These are phyloP conservation scores for Penicillium lagena DNA, from an alignment of 495 filamentous ascomycete genomes.

Conservation along the genomic window DNA sequence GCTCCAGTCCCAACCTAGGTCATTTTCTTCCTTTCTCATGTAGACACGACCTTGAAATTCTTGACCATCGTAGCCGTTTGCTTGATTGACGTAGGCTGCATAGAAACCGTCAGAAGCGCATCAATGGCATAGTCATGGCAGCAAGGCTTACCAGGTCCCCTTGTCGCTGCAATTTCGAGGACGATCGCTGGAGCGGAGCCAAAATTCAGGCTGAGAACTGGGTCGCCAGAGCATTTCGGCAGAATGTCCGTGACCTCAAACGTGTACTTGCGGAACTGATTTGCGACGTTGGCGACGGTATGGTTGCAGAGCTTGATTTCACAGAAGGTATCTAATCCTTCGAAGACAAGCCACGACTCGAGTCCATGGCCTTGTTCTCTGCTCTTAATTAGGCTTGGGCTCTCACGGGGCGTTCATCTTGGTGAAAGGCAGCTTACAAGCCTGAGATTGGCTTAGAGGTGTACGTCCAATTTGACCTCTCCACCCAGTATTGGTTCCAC, in stretches of 20 bases:
- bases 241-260: constrained; percentile 56
- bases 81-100: constrained; percentile 37
- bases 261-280: constrained; percentile 65
- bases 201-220: constrained; percentile 47
- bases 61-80: constrained; percentile 33
- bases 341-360: constrained; percentile 57
- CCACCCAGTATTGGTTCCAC: constrained; percentile 56
- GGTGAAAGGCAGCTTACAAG: constrained; percentile 24
- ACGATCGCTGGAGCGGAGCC: constrained; percentile 51
- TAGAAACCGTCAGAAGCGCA: constrained; percentile 1
- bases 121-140: neutral
- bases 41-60: constrained; percentile 52
- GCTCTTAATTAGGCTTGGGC: constrained; percentile 14
- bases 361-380: too few relatives aligned
- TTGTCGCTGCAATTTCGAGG: constrained; percentile 46
- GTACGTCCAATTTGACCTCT: constrained; percentile 57
- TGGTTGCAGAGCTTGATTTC: constrained; percentile 55
- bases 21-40: constrained; percentile 62
- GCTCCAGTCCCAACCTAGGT: constrained; percentile 71
- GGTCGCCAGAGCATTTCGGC: constrained; percentile 31
- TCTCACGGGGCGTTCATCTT: constrained; percentile 12
- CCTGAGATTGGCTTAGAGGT: constrained; percentile 40
- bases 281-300: constrained; percentile 55
- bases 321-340: constrained; percentile 62
- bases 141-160: constrained; percentile 30